Conservation (phyloP, 306 rosid species). For the Argentina anserina region DNA sequence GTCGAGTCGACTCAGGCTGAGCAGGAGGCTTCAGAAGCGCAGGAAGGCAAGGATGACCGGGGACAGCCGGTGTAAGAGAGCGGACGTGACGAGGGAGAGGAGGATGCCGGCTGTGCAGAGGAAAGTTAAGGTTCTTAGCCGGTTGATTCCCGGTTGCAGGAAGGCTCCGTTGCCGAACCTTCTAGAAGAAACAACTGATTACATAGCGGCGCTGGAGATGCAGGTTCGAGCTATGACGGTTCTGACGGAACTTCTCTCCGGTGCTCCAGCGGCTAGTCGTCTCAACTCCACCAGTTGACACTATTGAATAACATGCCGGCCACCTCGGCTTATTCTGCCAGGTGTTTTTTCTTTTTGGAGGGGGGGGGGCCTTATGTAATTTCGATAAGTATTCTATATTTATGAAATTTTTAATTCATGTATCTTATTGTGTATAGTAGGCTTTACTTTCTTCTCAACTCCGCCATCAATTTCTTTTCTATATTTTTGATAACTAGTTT, state of each 20-base stretch:
- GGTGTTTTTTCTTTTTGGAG: slow-evolving; percentile 28
- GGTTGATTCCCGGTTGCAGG: slow-evolving; percentile 86
- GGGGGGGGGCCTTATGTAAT: not conserved
- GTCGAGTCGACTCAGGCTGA: slow-evolving; percentile 37
- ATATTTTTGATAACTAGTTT: slow-evolving; percentile 8
- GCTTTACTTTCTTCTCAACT: slow-evolving; percentile 31
- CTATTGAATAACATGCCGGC: not conserved
- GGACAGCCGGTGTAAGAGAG: slow-evolving; percentile 32
- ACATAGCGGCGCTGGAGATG: slow-evolving; percentile 87
- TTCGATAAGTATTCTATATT: slow-evolving; percentile 28
- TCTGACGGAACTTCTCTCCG: slow-evolving; percentile 59
- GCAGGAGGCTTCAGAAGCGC: slow-evolving; percentile 30
- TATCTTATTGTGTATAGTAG: slow-evolving; percentile 55
- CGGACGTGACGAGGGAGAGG: slow-evolving; percentile 26
- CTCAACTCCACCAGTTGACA: slow-evolving; percentile 36
- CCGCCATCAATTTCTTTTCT: slow-evolving; percentile 15
- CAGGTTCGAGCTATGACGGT: slow-evolving; percentile 81
- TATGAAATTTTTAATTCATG: slow-evolving; percentile 41
- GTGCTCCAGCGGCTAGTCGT: slow-evolving; percentile 32
- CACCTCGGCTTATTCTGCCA: slow-evolving; percentile 44
- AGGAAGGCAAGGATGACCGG: slow-evolving; percentile 40
- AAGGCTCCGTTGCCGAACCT: slow-evolving; percentile 70
- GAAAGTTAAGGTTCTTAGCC: slow-evolving; percentile 62
- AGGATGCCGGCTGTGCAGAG: slow-evolving; percentile 45
- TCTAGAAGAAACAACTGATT: slow-evolving; percentile 82